Evolutionary conservation across 2,329 filamentous ascomycete species (phyloP).

Genomic region (Helminthosporium solani): DNA sequence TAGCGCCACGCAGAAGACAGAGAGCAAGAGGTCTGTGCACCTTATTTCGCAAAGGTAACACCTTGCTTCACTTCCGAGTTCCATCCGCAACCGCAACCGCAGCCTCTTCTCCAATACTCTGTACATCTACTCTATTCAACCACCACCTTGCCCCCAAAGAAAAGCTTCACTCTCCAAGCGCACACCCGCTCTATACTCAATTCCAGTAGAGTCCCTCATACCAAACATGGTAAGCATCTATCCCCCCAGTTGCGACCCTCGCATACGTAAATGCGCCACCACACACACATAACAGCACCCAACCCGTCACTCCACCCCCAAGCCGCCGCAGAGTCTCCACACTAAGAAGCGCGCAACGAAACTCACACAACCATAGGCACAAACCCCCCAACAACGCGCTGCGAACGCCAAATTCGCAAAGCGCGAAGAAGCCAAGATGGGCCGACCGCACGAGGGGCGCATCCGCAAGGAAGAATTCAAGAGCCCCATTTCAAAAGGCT

Average conservation of each 20-base stretch:
- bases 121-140: too few relatives aligned
- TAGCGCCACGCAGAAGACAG: too few relatives aligned
- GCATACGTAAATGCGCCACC: neutral
- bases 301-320: neutral
- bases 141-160: neutral
- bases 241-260: neutral
- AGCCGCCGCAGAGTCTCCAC: too few relatives aligned
- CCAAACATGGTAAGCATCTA: constrained; percentile 2
- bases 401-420: constrained; percentile 78
- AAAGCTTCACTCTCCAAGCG: too few relatives aligned
- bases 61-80: constrained; percentile 32
- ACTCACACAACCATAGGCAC: too few relatives aligned
- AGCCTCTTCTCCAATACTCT: too few relatives aligned
- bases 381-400: constrained; percentile 81
- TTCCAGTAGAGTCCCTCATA: too few relatives aligned
- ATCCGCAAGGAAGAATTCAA: constrained; percentile 57
- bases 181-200: too few relatives aligned
- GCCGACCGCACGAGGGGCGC: constrained; percentile 56
- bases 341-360: too few relatives aligned
- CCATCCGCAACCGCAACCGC: neutral
- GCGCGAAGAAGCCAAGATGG: constrained; percentile 70
- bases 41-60: constrained; percentile 20
- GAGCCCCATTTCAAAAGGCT: constrained; percentile 57
- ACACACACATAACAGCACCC: neutral
- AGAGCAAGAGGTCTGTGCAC: too few relatives aligned